A percentile compares a stretch with the other conserved stretches of the same genome.
These are phyloP conservation scores for Trichophyton benhamiae DNA, from an alignment of 2,329 filamentous ascomycete genomes.

Conservation along the genomic window DNA sequence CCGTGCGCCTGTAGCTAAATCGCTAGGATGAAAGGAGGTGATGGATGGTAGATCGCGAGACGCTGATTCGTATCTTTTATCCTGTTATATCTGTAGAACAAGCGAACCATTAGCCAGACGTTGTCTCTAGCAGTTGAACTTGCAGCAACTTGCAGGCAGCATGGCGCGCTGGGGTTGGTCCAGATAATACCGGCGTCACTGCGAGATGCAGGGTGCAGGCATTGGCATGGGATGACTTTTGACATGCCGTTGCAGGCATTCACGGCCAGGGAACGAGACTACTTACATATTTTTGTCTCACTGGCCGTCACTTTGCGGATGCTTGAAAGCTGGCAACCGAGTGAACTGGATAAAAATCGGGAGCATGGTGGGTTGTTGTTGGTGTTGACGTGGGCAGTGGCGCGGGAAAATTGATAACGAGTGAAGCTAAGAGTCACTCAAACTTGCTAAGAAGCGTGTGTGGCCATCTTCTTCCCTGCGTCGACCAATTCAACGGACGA, in stretches of 20 bases:
- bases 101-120: not conserved
- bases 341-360: not conserved
- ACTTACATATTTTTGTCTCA: not conserved
- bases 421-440: not conserved
- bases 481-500: not conserved
- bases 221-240: not conserved
- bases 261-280: no score
- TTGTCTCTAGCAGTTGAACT: not conserved
- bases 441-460: not conserved
- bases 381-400: not conserved
- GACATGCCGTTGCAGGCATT: no score
- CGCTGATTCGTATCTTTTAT: not conserved
- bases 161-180: not conserved
- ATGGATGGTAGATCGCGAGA: not conserved
- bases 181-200: not conserved
- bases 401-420: not conserved
- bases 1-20: not conserved
- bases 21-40: not conserved
- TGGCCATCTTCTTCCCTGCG: not conserved
- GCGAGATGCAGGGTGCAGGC: not conserved
- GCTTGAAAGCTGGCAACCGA: not conserved
- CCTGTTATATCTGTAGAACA: not conserved
- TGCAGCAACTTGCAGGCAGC: slow-evolving; percentile 3
- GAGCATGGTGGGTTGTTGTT: not conserved
- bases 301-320: not conserved